These are phyloP conservation scores for Pythium utonaiense DNA, from an alignment of 352 stramenopile species.

Conservation along the genomic window DNA sequence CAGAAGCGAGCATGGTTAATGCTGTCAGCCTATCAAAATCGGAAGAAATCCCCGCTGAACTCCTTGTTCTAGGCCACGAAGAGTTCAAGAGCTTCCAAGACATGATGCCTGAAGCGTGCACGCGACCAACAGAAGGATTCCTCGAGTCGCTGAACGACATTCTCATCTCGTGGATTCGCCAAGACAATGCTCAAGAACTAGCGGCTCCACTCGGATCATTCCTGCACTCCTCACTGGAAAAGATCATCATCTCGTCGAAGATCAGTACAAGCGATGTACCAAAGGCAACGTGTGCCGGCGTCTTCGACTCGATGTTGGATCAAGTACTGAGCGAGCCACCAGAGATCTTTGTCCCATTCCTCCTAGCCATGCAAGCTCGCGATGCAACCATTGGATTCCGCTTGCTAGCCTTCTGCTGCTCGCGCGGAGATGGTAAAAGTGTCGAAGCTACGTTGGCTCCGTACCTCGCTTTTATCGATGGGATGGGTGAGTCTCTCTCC, in stretches of 20 bases:
- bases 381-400: constrained; percentile 77
- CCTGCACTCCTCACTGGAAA: constrained; percentile 58
- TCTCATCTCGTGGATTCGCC: constrained; percentile 78
- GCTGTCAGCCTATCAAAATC: constrained; percentile 23
- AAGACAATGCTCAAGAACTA: constrained; percentile 69
- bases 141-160: constrained; percentile 81
- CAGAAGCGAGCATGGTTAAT: constrained; percentile 20
- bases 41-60: constrained; percentile 41
- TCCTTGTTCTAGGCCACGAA: constrained; percentile 61
- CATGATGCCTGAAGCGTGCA: constrained; percentile 59
- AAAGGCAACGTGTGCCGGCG: constrained; percentile 55
- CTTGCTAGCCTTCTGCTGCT: constrained; percentile 74
- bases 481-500: constrained; percentile 42
- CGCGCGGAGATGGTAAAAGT: constrained; percentile 41
- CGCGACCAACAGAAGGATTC: constrained; percentile 63
- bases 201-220: constrained; percentile 57
- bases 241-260: constrained; percentile 72
- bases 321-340: constrained; percentile 68
- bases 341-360: constrained; percentile 70
- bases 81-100: constrained; percentile 80
- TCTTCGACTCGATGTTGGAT: constrained; percentile 80
- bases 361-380: constrained; percentile 74
- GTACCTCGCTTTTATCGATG: constrained; percentile 64
- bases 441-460: constrained; percentile 53
- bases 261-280: constrained; percentile 60